Conservation (phyloP, 192 early-diverging fungal genomes). For the Jimgerdemannia flammicorona region DNA sequence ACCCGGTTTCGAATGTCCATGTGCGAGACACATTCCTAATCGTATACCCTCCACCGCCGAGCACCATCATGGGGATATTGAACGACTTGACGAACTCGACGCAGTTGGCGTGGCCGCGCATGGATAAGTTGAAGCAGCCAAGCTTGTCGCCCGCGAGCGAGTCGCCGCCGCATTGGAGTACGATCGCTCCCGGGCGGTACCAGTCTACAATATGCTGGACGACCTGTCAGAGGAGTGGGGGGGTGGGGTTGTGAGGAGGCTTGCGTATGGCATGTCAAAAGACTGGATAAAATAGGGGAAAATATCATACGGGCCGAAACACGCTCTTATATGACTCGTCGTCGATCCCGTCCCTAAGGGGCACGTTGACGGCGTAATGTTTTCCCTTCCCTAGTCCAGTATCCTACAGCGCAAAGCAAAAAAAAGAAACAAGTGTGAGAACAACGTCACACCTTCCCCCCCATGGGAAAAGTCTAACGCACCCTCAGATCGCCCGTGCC, state of each 20-base stretch:
- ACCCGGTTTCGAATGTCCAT: constrained; percentile 94
- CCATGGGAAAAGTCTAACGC: constrained; percentile 26
- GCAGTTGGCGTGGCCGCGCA: constrained; percentile 92
- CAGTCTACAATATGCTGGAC: constrained; percentile 81
- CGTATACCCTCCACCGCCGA: constrained; percentile 98
- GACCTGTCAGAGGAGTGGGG: constrained; percentile 10
- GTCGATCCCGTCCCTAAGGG: constrained; percentile 91
- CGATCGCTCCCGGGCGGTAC: constrained; percentile 88
- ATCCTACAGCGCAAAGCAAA: constrained; percentile 51
- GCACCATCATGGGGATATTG: constrained; percentile 86
- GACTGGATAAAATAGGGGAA: background rate
- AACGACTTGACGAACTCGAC: constrained; percentile 90
- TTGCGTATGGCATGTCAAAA: background rate
- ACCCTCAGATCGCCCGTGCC: constrained; percentile 94
- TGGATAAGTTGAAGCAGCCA: constrained; percentile 92
- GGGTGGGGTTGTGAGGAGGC: background rate
- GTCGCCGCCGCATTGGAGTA: constrained; percentile 97
- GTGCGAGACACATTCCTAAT: constrained; percentile 92
- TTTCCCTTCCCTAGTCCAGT: constrained; percentile 88
- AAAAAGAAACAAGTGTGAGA: background rate
- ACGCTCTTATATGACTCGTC: constrained; percentile 88
- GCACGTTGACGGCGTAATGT: constrained; percentile 94
- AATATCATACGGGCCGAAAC: constrained; percentile 69
- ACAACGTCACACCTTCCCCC: background rate
- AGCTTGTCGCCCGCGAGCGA: constrained; percentile 90